These are phyloP conservation scores for Colletotrichum sojae DNA, from an alignment of 2,329 filamentous ascomycete genomes.

Conservation along the genomic window DNA sequence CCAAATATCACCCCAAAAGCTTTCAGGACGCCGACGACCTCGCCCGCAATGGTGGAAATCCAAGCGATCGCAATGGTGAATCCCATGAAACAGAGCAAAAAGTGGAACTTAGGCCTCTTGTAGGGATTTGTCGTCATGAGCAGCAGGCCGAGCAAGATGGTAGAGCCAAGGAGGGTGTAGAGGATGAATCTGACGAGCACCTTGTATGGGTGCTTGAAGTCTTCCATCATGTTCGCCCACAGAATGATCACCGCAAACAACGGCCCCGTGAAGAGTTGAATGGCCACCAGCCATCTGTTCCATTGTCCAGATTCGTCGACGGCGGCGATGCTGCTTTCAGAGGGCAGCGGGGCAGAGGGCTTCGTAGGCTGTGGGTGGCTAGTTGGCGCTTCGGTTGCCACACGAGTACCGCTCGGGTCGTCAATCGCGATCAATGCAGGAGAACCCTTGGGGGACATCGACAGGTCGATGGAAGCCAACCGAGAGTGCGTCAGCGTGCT, in stretches of 20 bases:
- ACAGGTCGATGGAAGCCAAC: slow-evolving; percentile 41
- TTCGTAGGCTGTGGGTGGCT: slow-evolving; percentile 27
- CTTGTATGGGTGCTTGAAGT: slow-evolving; percentile 65
- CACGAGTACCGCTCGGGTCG: slow-evolving; percentile 40
- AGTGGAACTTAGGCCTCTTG: slow-evolving; percentile 80
- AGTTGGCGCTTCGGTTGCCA: slow-evolving; percentile 21
- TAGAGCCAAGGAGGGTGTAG: slow-evolving; percentile 77
- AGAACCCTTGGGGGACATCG: slow-evolving; percentile 47
- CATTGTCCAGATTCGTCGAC: slow-evolving; percentile 69
- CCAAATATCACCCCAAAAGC: slow-evolving; percentile 91
- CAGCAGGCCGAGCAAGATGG: slow-evolving; percentile 76
- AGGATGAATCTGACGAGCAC: slow-evolving; percentile 71
- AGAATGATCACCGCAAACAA: slow-evolving; percentile 84
- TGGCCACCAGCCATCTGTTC: slow-evolving; percentile 90
- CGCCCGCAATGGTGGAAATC: slow-evolving; percentile 95
- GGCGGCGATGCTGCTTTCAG: slow-evolving; percentile 41
- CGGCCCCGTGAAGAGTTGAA: slow-evolving; percentile 90
- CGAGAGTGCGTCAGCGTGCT: slow-evolving; percentile 56
- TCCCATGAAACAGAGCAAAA: slow-evolving; percentile 87
- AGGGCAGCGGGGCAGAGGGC: slow-evolving; percentile 21
- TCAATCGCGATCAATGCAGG: slow-evolving; percentile 49
- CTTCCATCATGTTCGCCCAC: slow-evolving; percentile 77
- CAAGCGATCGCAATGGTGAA: slow-evolving; percentile 94
- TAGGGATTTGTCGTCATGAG: slow-evolving; percentile 77
- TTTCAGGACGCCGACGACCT: slow-evolving; percentile 96